Conservation (phyloP, 2,329 filamentous ascomycete species). For the Penicillium sp. region DNA sequence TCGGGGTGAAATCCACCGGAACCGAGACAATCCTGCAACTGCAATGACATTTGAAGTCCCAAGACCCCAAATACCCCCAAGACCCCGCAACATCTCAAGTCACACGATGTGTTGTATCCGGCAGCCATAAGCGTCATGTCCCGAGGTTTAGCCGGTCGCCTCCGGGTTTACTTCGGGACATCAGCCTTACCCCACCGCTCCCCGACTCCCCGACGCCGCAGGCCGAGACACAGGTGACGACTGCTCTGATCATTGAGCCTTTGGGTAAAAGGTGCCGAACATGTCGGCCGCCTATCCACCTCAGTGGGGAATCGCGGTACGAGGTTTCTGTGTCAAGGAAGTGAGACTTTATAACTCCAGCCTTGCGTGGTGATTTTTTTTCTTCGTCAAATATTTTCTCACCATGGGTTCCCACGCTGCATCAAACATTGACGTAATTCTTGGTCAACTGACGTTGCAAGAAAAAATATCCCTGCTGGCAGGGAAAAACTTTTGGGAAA, state of each 20-base stretch:
- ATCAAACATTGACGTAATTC: not conserved
- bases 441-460: slow-evolving; percentile 50
- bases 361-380: not conserved
- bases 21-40: not conserved
- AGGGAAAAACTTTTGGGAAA: slow-evolving; percentile 22
- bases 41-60: too few relatives aligned
- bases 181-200: not conserved
- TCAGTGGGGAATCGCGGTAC: not conserved
- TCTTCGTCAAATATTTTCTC: not conserved
- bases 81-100: too few relatives aligned
- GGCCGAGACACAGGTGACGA: not conserved
- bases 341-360: not conserved
- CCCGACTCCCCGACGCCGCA: not conserved
- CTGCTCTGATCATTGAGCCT: not conserved
- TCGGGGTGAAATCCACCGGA: not conserved
- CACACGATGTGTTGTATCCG: not conserved
- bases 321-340: not conserved
- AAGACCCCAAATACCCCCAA: too few relatives aligned
- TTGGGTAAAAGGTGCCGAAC: not conserved
- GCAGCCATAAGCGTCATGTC: not conserved
- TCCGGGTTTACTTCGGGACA: not conserved
- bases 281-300: not conserved
- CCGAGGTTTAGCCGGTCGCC: not conserved
- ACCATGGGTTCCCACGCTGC: not conserved
- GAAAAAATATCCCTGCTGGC: slow-evolving; percentile 54